Percentiles rank a stretch among this genome's conserved stretches.
phyloP scores from a whole-genome alignment of 176 grass and related monocot species.

The Oryza glaberrima region DNA sequence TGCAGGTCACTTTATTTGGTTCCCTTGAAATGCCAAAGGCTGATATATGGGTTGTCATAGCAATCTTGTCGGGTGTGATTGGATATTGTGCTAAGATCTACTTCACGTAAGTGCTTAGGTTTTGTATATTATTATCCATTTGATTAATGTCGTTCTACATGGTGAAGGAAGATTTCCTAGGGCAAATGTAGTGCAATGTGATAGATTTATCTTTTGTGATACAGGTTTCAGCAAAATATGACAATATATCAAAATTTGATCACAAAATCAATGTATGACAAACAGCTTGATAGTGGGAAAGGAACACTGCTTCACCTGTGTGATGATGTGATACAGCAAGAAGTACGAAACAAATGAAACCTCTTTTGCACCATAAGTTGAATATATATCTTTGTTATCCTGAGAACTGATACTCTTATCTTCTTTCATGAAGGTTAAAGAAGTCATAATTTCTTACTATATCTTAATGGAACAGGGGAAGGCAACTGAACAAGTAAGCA shows the following conservation, averaged over 20 bases:
- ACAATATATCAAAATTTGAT: conserved; percentile 86
- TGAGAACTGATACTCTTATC: conserved; percentile 5
- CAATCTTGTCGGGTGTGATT: conserved; percentile 76
- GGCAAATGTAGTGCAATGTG: background rate
- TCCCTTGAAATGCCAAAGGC: conserved; percentile 87
- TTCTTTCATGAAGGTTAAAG: conserved; percentile 67
- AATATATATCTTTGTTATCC: conserved; percentile 1
- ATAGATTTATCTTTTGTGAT: conserved; percentile 40
- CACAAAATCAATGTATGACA: conserved; percentile 94
- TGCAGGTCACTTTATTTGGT: conserved; percentile 80
- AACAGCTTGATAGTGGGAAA: conserved; percentile 97
- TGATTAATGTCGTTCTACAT: background rate
- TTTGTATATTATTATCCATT: background rate
- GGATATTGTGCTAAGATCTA: conserved; percentile 97
- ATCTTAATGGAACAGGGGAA: conserved; percentile 89
- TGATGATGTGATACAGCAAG: conserved; percentile 95
- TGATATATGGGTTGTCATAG: conserved; percentile 81
- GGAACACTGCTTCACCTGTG: conserved; percentile 95
- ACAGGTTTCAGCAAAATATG: conserved; percentile 92
- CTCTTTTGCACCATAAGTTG: conserved; percentile 7
- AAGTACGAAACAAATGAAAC: conserved; percentile 58
- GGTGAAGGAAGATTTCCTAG: background rate
- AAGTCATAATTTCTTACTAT: conserved; percentile 85
- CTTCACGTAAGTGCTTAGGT: conserved; percentile 74
- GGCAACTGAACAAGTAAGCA: conserved; percentile 61